Conservation (phyloP, 2,329 filamentous ascomycete genomes). For the Colletotrichum lentis region DNA sequence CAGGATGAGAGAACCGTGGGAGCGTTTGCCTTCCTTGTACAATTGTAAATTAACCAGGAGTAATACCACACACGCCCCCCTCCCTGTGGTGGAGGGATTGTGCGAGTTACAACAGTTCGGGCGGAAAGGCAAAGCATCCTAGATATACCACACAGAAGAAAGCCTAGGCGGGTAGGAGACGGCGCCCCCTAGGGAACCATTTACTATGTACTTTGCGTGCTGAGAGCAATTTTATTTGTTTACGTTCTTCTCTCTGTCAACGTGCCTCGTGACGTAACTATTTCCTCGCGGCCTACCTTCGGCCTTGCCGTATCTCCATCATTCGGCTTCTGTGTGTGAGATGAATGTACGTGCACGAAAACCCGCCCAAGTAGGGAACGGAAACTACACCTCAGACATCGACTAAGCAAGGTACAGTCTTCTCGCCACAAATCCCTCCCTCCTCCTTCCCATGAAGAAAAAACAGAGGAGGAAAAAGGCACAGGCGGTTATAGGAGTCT, state of each 20-base stretch:
- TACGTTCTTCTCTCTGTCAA: too few species aligned
- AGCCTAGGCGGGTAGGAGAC: not conserved
- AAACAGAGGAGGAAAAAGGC: too few species aligned
- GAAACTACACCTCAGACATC: too few species aligned
- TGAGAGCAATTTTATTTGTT: slow-evolving; percentile 3
- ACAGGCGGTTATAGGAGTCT: too few species aligned
- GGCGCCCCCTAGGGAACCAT: slow-evolving; percentile 1
- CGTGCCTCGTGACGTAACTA: not conserved
- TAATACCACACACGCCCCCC: slow-evolving; percentile 8
- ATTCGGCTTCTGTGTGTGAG: too few species aligned
- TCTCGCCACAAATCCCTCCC: too few species aligned
- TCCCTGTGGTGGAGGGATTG: slow-evolving; percentile 1
- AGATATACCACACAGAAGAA: slow-evolving; percentile 1
- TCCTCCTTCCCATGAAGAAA: too few species aligned
- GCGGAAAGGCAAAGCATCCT: slow-evolving; percentile 1
- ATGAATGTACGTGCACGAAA: not conserved
- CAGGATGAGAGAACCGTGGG: slow-evolving; percentile 13
- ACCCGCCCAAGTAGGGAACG: not conserved
- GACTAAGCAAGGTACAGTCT: too few species aligned
- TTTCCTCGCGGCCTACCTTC: not conserved
- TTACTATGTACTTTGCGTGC: slow-evolving; percentile 8
- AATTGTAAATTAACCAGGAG: slow-evolving; percentile 18
- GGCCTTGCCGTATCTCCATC: too few species aligned
- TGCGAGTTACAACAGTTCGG: slow-evolving; percentile 5
- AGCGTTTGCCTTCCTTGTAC: slow-evolving; percentile 9